Evolutionary conservation across 306 rosid species (phyloP).

Genomic region (Prunus padus): DNA sequence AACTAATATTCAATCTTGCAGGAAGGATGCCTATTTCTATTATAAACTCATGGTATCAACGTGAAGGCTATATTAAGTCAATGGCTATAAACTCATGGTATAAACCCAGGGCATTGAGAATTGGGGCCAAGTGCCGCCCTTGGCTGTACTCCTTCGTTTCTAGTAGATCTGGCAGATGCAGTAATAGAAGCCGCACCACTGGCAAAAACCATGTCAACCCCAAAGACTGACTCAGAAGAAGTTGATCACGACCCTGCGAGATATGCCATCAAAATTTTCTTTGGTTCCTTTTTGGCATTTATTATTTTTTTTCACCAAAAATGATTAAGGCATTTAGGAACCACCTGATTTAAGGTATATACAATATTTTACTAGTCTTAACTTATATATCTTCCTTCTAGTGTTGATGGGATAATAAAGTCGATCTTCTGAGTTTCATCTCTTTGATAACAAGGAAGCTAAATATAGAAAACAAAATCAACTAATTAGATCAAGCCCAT

Average conservation of each 20-base stretch:
- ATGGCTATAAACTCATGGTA: conserved; percentile 51
- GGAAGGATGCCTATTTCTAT: conserved; percentile 85
- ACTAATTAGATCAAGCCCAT: not conserved
- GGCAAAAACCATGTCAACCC: conserved; percentile 60
- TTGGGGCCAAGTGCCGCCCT: conserved; percentile 99
- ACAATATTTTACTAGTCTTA: too few species aligned
- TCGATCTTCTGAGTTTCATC: too few species aligned
- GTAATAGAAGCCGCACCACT: conserved; percentile 91
- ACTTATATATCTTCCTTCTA: too few species aligned
- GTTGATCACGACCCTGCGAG: conserved; percentile 48
- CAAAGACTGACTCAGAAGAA: conserved; percentile 41
- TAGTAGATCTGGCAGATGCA: conserved; percentile 87
- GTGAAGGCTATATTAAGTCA: conserved; percentile 84
- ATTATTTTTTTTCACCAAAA: conserved; percentile 66
- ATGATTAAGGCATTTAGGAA: conserved; percentile 58
- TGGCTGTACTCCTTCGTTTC: conserved; percentile 84
- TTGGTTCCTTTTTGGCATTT: conserved; percentile 77
- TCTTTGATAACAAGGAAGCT: not conserved
- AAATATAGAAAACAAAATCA: conserved; percentile 7
- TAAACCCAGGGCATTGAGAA: conserved; percentile 59
- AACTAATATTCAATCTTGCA: too few species aligned
- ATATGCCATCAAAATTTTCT: conserved; percentile 59
- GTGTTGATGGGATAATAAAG: not conserved
- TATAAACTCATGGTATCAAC: conserved; percentile 90
- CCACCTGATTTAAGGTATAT: conserved; percentile 13